These are phyloP conservation scores for Westerdykella aurantiaca DNA, from an alignment of 2,329 filamentous ascomycete species.

Conservation along the genomic window DNA sequence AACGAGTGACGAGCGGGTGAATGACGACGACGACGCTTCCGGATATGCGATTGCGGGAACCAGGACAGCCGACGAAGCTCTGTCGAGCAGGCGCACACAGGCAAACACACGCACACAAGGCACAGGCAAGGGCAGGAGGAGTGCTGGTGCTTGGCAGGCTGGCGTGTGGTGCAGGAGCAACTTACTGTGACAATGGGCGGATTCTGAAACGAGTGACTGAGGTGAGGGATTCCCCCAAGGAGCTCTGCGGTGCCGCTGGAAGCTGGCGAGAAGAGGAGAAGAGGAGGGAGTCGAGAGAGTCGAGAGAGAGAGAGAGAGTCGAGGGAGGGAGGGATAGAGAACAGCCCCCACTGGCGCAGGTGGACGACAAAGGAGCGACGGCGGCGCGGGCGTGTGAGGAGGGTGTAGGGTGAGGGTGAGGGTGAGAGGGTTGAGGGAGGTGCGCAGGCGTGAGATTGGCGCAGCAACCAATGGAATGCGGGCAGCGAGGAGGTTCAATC, in stretches of 20 bases:
- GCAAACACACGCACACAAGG: conserved; percentile 1
- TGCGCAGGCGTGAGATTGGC: not conserved
- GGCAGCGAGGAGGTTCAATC: conserved; percentile 1
- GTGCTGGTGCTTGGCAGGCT: conserved; percentile 1
- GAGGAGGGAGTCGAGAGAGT: not conserved
- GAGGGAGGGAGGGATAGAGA: conserved; percentile 10
- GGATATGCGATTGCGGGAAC: conserved; percentile 15
- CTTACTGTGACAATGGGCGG: conserved; percentile 7
- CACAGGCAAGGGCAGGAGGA: conserved; percentile 12
- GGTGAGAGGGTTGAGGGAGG: conserved; percentile 9
- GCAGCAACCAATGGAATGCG: conserved; percentile 13
- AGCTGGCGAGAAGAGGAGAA: not conserved
- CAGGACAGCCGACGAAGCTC: conserved; percentile 15
- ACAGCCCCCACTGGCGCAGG: not conserved
- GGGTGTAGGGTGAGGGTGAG: not conserved
- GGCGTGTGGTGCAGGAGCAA: conserved; percentile 11
- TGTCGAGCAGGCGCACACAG: conserved; percentile 6
- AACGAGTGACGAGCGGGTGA: conserved; percentile 1
- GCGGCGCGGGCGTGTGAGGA: conserved; percentile 3
- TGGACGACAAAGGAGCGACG: not conserved
- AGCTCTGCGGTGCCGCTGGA: not conserved
- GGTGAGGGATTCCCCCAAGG: conserved; percentile 13
- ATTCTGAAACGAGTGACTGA: conserved; percentile 36
- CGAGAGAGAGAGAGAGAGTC: conserved; percentile 10
- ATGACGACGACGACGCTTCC: conserved; percentile 6